Evolutionary conservation across 1,139 yeast genomes (phyloP).

Genomic region (Kodamaea sp.): DNA sequence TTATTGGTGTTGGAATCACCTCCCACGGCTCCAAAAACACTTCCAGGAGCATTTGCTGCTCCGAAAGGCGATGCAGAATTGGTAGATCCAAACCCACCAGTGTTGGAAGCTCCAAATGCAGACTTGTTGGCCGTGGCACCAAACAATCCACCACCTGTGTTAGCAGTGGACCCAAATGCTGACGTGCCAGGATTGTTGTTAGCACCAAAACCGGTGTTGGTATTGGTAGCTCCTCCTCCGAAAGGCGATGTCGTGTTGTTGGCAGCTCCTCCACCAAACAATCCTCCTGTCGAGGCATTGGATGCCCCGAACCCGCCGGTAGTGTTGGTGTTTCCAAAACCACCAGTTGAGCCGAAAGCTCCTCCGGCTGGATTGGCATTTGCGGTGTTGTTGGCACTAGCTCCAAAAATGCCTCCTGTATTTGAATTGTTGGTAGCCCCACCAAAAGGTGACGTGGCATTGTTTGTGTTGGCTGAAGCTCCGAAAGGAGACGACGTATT

Average conservation of each 20-base stretch:
- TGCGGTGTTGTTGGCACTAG: conserved; percentile 17
- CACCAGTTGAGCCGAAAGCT: conserved; percentile 6
- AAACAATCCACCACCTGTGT: conserved; percentile 10
- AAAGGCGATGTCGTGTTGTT: conserved; percentile 23
- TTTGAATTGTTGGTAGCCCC: conserved; percentile 8
- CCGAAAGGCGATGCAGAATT: conserved; percentile 28
- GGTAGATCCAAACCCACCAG: conserved; percentile 19
- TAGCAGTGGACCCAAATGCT: conserved; percentile 23
- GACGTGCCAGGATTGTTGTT: conserved; percentile 17
- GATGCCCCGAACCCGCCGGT: conserved; percentile 6
- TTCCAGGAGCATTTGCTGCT: conserved; percentile 22
- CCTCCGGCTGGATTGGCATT: conserved; percentile 1
- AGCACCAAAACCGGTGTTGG: conserved; percentile 11
- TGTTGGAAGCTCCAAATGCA: conserved; percentile 20
- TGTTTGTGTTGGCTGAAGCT: conserved; percentile 10
- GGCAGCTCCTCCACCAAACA: conserved; percentile 3
- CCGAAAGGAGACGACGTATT: conserved; percentile 13
- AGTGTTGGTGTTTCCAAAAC: conserved; percentile 22
- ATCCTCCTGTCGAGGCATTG: neutral
- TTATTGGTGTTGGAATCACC: conserved; percentile 44
- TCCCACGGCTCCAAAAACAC: conserved; percentile 30
- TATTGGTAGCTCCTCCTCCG: conserved; percentile 14
- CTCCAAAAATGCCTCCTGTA: conserved; percentile 12
- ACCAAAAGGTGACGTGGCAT: conserved; percentile 18
- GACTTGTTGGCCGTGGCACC: conserved; percentile 9